A percentile compares a stretch with the other conserved stretches of the same genome.
Conservation (phyloP, 768 basidiomycete species). For the Cyclocybe aegerita region DNA sequence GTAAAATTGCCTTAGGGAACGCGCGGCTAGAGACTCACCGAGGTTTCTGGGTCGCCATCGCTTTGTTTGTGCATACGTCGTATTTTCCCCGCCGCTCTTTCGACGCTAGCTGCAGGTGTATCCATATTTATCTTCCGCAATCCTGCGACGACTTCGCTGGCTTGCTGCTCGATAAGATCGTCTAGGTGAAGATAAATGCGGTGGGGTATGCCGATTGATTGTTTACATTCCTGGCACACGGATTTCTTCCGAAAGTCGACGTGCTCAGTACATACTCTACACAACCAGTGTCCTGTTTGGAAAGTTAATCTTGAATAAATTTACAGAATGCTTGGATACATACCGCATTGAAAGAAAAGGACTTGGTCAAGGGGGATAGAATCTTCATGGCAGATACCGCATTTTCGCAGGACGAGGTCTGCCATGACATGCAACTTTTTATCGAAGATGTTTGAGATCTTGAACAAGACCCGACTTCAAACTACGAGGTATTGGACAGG, state of each 20-base stretch:
- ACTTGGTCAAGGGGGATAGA: constrained; percentile 3
- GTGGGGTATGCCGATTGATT: constrained; percentile 1
- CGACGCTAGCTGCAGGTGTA: background rate
- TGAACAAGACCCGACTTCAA: background rate
- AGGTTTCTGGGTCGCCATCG: background rate
- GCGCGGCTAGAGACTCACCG: background rate
- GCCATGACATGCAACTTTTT: background rate
- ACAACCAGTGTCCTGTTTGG: constrained; percentile 2
- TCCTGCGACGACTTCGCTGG: background rate
- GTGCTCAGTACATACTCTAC: background rate
- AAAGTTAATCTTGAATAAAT: background rate
- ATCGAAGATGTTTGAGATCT: background rate
- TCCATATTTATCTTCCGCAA: background rate
- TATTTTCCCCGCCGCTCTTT: no score
- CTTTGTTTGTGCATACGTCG: no score
- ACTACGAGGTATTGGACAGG: background rate
- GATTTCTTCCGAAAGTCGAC: background rate
- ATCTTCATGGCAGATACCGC: constrained; percentile 5
- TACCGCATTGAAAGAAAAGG: constrained; percentile 9
- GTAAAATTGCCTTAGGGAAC: background rate
- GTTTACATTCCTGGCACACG: constrained; percentile 6
- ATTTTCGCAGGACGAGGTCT: constrained; percentile 4
- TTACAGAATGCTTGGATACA: background rate
- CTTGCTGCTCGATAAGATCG: background rate
- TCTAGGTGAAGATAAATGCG: constrained; percentile 4